Evolutionary conservation across 202 grass and related monocot species (phyloP), one percentile per base, ranked within the genome.

Genomic region (Carex sylvatica): DNA sequence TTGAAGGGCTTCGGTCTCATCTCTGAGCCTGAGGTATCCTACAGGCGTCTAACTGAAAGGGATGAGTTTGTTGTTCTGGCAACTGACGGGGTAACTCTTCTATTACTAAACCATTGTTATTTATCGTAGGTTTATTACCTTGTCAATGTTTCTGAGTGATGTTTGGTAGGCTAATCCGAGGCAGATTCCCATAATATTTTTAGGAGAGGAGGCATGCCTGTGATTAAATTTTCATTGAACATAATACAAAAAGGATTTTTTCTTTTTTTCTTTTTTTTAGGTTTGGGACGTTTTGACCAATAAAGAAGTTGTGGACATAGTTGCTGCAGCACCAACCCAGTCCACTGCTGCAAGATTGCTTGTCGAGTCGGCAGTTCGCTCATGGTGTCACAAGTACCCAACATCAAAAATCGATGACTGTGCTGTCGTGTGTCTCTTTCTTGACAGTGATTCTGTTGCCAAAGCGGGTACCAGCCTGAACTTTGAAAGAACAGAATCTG

Each of bases 271-370:
- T 35, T 23, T 82, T 15, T 84, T 82, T 15, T 84, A 98, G 95
- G 88, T 98, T 60, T 98, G 95, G 95, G 95, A 98, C 20, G 95
- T 93, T 36, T 84, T 98, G 52, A 90, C 92, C 82, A 98, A 98
- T 59, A 89, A 79, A 54, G 91, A 98, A 87, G 95, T 95, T 81
- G 89, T 95, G 54, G 80, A 81, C 64, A 90, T 93, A 63, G 81
- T 98, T 19, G 92, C 77, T 69, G 84, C 31, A 85, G 87, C 92
- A 30, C 80, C 78, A 61, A 83, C 86, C 74, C 86, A 62, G 23
- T 80, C 91, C 35, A 83, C 91, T 13, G 90, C 92, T 67, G 95
- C 95, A 63, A 88, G 84, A 36, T 84, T 75, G 26, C 82, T 98
- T 51, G 95, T 98, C 0, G 92, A 95, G 80, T 84, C 91, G 19